These are phyloP conservation scores for Fomitopsis betulina DNA, from an alignment of 1,284 basidiomycete species.

Conservation along the genomic window DNA sequence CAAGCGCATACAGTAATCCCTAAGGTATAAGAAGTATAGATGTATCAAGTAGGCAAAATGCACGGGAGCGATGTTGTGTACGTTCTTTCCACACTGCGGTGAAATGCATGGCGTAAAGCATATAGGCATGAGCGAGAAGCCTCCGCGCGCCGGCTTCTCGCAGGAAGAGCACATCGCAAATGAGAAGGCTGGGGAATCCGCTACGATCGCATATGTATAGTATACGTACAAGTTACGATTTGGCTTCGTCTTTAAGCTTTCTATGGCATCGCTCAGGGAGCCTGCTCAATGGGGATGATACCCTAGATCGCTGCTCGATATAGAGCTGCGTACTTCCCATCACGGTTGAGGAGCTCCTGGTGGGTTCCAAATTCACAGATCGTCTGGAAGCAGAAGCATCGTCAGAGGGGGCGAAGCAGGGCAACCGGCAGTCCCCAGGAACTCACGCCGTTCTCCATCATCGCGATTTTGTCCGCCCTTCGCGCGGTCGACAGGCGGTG, in stretches of 20 bases:
- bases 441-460: constrained; percentile 79
- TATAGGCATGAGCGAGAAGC: neutral
- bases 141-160: neutral
- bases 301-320: constrained; percentile 63
- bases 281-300: neutral
- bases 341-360: constrained; percentile 58
- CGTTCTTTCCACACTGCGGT: neutral
- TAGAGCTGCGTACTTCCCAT: constrained; percentile 64
- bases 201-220: neutral
- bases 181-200: neutral
- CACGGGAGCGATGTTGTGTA: neutral
- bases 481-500: constrained; percentile 78
- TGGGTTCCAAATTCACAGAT: constrained; percentile 81
- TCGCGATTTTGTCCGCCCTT: constrained; percentile 77
- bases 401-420: constrained; percentile 2
- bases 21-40: neutral
- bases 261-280: neutral
- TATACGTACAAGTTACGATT: neutral
- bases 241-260: neutral
- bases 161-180: neutral
- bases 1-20: constrained; percentile 19
- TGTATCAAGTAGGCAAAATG: constrained; percentile 1
- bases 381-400: constrained; percentile 38
- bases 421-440: constrained; percentile 6
- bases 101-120: neutral